phyloP scores from a whole-genome alignment of 345 rosid species.

The Populus ilicifolia region DNA sequence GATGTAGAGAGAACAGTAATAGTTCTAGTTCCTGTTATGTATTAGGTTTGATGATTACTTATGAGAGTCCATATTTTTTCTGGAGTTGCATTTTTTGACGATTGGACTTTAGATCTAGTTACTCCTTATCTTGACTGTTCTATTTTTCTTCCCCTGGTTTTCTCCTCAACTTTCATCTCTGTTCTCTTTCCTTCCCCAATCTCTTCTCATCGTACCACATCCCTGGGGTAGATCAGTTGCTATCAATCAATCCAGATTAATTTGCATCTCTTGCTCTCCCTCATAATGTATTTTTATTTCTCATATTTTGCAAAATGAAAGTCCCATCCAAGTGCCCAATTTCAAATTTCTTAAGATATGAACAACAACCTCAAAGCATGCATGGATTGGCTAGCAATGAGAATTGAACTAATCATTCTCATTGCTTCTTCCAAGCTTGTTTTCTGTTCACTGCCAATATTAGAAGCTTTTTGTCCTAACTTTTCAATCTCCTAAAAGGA shows the following conservation, averaged over 20 bases:
- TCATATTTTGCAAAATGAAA: too few species aligned
- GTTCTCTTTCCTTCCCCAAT: not conserved
- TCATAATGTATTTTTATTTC: too few species aligned
- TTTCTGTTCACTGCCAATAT: not conserved
- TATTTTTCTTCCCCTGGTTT: not conserved
- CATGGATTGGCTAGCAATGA: not conserved
- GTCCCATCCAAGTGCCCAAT: too few species aligned
- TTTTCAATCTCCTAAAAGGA: not conserved
- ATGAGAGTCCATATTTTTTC: not conserved
- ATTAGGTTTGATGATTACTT: not conserved
- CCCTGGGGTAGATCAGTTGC: not conserved
- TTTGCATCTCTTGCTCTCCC: too few species aligned
- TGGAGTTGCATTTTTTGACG: not conserved
- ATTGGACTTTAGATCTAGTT: not conserved
- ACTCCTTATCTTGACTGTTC: not conserved
- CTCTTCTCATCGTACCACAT: not conserved
- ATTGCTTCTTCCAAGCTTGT: not conserved
- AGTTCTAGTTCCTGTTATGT: not conserved
- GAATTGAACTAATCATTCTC: not conserved
- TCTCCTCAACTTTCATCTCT: not conserved
- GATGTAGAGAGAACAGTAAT: not conserved
- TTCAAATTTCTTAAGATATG: too few species aligned
- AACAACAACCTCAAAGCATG: not conserved
- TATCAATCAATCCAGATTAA: too few species aligned
- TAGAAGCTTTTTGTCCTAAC: not conserved